These are phyloP conservation scores for Dryas octopetala DNA, from an alignment of 306 rosid genomes.

Conservation along the genomic window DNA sequence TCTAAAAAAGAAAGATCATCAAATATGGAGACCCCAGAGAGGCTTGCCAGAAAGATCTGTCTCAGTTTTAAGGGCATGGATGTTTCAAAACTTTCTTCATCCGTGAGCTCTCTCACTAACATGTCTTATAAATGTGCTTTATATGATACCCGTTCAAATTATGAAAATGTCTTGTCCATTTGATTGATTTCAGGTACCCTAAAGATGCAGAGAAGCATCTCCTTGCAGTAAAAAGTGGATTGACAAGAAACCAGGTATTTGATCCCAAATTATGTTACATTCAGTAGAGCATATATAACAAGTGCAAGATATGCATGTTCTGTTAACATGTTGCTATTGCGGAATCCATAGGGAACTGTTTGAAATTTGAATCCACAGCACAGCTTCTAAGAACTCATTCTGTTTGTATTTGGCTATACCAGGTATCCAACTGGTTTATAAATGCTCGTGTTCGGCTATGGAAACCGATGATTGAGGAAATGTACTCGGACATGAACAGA, in stretches of 20 bases:
- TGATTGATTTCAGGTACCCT: constrained; percentile 76
- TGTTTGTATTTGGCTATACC: not conserved
- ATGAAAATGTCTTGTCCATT: not conserved
- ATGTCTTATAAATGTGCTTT: not conserved
- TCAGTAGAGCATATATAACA: too few species aligned
- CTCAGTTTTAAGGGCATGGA: constrained; percentile 84
- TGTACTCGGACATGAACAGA: constrained; percentile 87
- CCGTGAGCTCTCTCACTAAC: constrained; percentile 55
- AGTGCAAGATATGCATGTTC: too few species aligned
- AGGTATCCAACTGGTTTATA: constrained; percentile 97
- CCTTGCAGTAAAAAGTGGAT: constrained; percentile 89
- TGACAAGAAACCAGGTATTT: constrained; percentile 83
- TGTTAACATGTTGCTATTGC: too few species aligned
- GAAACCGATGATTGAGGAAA: constrained; percentile 97
- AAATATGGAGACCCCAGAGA: constrained; percentile 92
- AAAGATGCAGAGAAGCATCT: constrained; percentile 95
- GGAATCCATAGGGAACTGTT: not conserved
- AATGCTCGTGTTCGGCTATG: constrained; percentile 92
- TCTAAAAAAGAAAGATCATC: constrained; percentile 70
- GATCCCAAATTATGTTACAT: not conserved
- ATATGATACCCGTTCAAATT: not conserved
- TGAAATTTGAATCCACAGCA: not conserved
- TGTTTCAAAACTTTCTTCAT: constrained; percentile 97
- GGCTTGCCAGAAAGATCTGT: constrained; percentile 96
- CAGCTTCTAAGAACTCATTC: not conserved